Conservation (phyloP, 1,284 basidiomycete genomes). For the Ustilago xerochloae region DNA sequence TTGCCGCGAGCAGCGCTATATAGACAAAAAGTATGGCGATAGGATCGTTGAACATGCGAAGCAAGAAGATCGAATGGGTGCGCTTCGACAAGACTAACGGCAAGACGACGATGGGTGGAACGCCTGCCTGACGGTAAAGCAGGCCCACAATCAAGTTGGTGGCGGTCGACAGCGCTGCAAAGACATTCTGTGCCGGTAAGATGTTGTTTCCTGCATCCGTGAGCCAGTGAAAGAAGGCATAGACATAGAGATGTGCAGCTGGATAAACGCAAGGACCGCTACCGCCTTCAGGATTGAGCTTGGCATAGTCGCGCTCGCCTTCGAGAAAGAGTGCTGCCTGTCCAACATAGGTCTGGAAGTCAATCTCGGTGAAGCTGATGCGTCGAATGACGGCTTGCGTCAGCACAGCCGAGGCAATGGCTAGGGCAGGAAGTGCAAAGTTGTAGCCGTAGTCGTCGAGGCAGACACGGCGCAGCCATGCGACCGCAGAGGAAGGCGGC, state of each 20-base stretch:
- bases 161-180: constrained; percentile 47
- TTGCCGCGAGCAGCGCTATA: constrained; percentile 69
- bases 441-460: constrained; percentile 37
- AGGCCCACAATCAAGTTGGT: constrained; percentile 47
- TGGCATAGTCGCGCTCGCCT: constrained; percentile 87
- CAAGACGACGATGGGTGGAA: constrained; percentile 72
- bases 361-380: constrained; percentile 84
- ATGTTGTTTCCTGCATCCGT: constrained; percentile 76
- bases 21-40: constrained; percentile 78
- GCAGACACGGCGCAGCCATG: constrained; percentile 35
- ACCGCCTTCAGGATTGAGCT: constrained; percentile 79
- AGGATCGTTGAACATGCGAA: constrained; percentile 96
- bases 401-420: constrained; percentile 17
- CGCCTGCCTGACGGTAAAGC: constrained; percentile 51
- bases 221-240: constrained; percentile 77
- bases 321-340: constrained; percentile 83
- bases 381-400: constrained; percentile 28
- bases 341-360: constrained; percentile 92
- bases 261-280: constrained; percentile 97
- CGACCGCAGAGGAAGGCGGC: constrained; percentile 12
- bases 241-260: constrained; percentile 89
- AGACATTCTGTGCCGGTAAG: constrained; percentile 71
- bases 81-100: constrained; percentile 88
- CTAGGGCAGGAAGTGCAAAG: constrained; percentile 25
- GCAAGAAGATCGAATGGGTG: constrained; percentile 89